Evolutionary conservation across 2,329 filamentous ascomycete genomes (phyloP).

Genomic region (Penicillium sp.): DNA sequence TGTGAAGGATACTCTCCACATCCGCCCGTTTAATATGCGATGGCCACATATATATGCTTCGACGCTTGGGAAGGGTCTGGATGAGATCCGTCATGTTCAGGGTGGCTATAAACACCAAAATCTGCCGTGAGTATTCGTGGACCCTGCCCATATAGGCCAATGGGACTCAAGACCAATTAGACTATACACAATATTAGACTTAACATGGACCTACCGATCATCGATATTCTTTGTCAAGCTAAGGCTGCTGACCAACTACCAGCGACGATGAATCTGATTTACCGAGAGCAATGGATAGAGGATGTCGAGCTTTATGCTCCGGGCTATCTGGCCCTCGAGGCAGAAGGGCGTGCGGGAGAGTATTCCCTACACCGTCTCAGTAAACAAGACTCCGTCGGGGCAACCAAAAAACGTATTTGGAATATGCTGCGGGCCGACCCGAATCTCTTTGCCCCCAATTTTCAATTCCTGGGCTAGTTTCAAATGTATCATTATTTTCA

Average conservation of each 20-base stretch:
- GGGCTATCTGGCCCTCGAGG: conserved; percentile 13
- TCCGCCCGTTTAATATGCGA: neutral
- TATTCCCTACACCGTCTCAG: conserved; percentile 1
- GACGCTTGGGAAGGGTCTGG: no score
- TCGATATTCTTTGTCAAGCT: conserved; percentile 12
- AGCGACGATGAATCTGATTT: conserved; percentile 2
- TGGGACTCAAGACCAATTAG: neutral
- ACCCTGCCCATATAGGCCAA: no score
- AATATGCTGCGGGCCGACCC: neutral
- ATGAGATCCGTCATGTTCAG: no score
- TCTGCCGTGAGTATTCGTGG: no score
- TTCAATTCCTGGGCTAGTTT: neutral
- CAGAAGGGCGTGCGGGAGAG: conserved; percentile 3
- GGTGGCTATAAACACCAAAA: no score
- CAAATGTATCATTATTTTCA: neutral
- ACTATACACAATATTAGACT: conserved; percentile 1
- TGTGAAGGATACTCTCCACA: neutral
- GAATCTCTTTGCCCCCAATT: neutral
- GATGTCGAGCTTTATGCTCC: conserved; percentile 14
- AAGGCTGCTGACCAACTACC: conserved; percentile 11
- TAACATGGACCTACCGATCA: conserved; percentile 13
- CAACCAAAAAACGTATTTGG: neutral
- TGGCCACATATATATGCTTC: no score
- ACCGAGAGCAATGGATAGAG: conserved; percentile 13
- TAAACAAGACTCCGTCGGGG: neutral